phyloP scores from a whole-genome alignment of 257 asterid genomes.

The Pogostemon cablin region DNA sequence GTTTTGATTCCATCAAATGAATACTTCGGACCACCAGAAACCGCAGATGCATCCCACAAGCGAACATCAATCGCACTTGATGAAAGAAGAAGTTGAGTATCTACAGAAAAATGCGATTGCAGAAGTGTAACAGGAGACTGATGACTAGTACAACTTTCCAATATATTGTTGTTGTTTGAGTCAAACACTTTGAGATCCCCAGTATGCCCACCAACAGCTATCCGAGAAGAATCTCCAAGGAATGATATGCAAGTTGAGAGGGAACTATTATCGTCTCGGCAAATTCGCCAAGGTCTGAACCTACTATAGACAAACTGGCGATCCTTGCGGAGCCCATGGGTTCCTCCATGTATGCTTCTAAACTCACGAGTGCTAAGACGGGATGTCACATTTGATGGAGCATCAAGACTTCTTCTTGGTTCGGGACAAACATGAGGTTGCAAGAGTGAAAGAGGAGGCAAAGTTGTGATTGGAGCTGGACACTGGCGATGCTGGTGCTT shows the following conservation, averaged over 20 bases:
- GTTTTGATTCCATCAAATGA: conserved; percentile 90
- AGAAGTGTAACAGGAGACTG: conserved; percentile 80
- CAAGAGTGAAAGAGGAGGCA: conserved; percentile 95
- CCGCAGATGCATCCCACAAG: conserved; percentile 78
- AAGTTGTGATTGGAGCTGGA: conserved; percentile 96
- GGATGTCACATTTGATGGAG: conserved; percentile 89
- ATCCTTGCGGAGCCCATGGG: conserved; percentile 88
- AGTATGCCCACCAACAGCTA: conserved; percentile 82
- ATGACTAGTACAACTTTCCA: conserved; percentile 83
- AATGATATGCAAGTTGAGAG: conserved; percentile 79
- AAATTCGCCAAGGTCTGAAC: conserved; percentile 97
- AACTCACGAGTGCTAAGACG: conserved; percentile 91
- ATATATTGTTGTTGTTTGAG: conserved; percentile 65
- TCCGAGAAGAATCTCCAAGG: conserved; percentile 82
- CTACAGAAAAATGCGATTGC: conserved; percentile 69
- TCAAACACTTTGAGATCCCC: conserved; percentile 92
- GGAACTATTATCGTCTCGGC: conserved; percentile 75
- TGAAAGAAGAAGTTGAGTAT: conserved; percentile 71
- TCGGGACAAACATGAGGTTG: conserved; percentile 99
- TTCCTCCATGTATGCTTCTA: conserved; percentile 73
- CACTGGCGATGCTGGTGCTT: conserved; percentile 99
- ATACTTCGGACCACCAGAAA: conserved; percentile 85
- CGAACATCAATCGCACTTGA: conserved; percentile 87
- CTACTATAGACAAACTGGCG: conserved; percentile 92
- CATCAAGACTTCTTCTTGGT: conserved; percentile 86